Conservation (phyloP, 768 basidiomycete genomes). For the Dioszegia hungarica region DNA sequence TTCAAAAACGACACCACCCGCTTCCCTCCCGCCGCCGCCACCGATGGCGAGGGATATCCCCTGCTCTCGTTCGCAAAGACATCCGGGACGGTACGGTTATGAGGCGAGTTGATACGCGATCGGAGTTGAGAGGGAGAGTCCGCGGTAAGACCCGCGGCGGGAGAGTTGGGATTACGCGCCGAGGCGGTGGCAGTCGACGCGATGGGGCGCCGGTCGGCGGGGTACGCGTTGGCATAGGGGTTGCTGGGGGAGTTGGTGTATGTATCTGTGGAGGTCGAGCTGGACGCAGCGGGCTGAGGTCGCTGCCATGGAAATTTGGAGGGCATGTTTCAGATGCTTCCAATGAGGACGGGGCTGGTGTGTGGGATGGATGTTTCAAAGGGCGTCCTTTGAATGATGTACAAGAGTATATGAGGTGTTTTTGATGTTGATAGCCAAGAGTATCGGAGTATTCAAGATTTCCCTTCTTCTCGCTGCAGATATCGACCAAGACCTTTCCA, state of each 20-base stretch:
- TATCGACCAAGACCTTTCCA: no score
- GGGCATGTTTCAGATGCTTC: constrained; percentile 2
- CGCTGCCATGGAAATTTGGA: constrained; percentile 3
- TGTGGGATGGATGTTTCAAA: no score
- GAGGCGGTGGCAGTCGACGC: neutral
- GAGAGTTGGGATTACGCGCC: constrained; percentile 11
- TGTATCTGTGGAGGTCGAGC: neutral
- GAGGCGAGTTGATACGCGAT: constrained; percentile 23
- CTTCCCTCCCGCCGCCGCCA: neutral
- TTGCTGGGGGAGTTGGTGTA: neutral
- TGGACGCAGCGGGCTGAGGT: constrained; percentile 1
- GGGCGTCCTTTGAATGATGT: no score
- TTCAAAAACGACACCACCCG: neutral
- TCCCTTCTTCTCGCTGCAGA: no score
- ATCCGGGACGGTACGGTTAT: constrained; percentile 10
- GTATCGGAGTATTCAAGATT: no score
- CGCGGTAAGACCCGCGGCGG: constrained; percentile 11
- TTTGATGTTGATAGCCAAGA: no score
- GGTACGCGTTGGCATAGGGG: neutral
- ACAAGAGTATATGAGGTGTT: no score
- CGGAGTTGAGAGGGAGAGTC: constrained; percentile 24
- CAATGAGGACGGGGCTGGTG: neutral
- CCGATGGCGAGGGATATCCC: constrained; percentile 21
- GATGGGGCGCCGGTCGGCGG: neutral
- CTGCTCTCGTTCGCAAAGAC: constrained; percentile 17